Evolutionary conservation across 306 rosid species (phyloP).

Genomic region (Mimosa pudica): DNA sequence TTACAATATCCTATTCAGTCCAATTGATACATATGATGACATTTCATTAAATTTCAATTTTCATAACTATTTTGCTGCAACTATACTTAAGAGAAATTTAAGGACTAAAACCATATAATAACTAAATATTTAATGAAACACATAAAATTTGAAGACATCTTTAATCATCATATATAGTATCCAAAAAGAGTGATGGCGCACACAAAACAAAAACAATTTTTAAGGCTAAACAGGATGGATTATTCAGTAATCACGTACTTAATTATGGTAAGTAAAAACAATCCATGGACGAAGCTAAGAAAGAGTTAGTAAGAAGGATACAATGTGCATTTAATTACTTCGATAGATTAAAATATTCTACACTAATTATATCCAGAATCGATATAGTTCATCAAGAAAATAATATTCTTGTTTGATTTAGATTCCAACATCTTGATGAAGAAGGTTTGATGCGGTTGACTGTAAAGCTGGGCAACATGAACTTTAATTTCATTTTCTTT

Average conservation of each 20-base stretch:
- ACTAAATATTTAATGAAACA: too few relatives aligned
- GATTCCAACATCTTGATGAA: conserved; percentile 37
- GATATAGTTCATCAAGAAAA: conserved; percentile 31
- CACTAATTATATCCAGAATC: neutral
- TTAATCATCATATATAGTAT: too few relatives aligned
- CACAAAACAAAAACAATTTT: neutral
- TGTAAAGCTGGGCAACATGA: conserved; percentile 42
- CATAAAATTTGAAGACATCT: too few relatives aligned
- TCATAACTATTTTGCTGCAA: neutral
- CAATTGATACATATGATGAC: neutral
- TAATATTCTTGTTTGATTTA: conserved; percentile 36
- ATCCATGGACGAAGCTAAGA: neutral
- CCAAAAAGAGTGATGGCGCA: too few relatives aligned
- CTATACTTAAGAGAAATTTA: too few relatives aligned
- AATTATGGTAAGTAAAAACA: neutral
- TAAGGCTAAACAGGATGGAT: neutral
- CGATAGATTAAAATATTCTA: neutral
- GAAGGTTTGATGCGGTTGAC: conserved; percentile 43
- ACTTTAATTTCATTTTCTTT: conserved; percentile 21
- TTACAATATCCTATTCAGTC: neutral
- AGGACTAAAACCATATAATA: too few relatives aligned
- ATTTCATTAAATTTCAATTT: neutral
- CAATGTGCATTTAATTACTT: neutral
- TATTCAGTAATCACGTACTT: neutral
- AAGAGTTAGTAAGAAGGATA: neutral